These are phyloP conservation scores for Thelonectria rubi DNA, from an alignment of 2,329 filamentous ascomycete genomes.

Conservation along the genomic window DNA sequence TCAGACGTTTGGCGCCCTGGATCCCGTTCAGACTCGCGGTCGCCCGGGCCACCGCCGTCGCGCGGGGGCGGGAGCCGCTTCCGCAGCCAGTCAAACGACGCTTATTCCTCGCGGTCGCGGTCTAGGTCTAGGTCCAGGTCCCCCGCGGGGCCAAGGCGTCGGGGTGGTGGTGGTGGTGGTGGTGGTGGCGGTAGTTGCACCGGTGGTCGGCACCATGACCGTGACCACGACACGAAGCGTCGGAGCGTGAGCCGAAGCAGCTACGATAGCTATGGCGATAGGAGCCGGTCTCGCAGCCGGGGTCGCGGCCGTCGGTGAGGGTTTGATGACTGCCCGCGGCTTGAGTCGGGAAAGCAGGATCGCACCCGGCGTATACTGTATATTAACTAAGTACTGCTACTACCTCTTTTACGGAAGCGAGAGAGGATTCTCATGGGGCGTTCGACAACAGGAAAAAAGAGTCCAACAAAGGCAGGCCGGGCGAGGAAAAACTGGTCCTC, in stretches of 20 bases:
- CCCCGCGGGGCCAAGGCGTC: constrained; percentile 47
- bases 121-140: constrained; percentile 60
- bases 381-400: constrained; percentile 9
- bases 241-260: constrained; percentile 61
- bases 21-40: constrained; percentile 59
- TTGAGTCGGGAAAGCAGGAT: constrained; percentile 1
- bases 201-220: constrained; percentile 40
- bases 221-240: constrained; percentile 47
- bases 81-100: constrained; percentile 55
- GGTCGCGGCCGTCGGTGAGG: constrained; percentile 48
- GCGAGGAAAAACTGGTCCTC: constrained; percentile 3
- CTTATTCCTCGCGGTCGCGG: constrained; percentile 60
- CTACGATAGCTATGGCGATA: constrained; percentile 53
- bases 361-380: neutral
- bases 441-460: constrained; percentile 19
- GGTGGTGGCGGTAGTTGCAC: constrained; percentile 3
- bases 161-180: constrained; percentile 32
- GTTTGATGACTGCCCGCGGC: neutral
- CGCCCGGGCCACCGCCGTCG: constrained; percentile 52
- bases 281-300: constrained; percentile 53
- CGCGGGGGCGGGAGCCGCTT: constrained; percentile 51
- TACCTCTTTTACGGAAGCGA: constrained; percentile 9
- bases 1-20: constrained; percentile 71
- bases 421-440: constrained; percentile 31
- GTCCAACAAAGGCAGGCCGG: constrained; percentile 14